Evolutionary conservation across 306 rosid genomes (phyloP).

Genomic region (Vicia sativa): DNA sequence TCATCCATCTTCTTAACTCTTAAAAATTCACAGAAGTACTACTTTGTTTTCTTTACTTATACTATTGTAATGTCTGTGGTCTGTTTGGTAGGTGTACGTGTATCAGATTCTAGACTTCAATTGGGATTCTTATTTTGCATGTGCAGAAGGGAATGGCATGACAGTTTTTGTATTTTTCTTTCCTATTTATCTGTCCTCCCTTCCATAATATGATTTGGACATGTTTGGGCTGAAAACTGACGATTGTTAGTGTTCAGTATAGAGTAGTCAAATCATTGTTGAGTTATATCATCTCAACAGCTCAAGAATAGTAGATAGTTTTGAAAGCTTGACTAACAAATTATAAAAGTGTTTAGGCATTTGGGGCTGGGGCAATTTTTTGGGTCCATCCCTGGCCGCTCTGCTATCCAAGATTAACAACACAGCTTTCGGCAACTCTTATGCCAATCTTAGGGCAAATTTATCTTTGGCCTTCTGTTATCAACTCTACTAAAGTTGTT

Average conservation of each 20-base stretch:
- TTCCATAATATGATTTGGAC: background rate
- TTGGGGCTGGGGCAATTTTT: background rate
- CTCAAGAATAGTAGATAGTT: background rate
- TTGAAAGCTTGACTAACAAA: background rate
- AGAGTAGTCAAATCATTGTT: background rate
- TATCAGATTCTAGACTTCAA: background rate
- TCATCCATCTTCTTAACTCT: background rate
- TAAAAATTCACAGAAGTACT: background rate
- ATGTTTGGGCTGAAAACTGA: background rate
- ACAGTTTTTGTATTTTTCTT: background rate
- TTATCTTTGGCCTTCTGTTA: conserved; percentile 17
- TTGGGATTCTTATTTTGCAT: background rate
- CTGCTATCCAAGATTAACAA: background rate
- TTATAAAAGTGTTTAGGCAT: background rate
- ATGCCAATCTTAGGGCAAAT: conserved; percentile 9
- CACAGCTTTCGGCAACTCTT: background rate
- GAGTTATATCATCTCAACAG: background rate
- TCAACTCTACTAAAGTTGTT: conserved; percentile 3
- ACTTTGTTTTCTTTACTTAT: background rate
- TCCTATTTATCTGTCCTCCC: background rate
- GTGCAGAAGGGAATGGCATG: background rate
- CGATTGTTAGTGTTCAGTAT: background rate
- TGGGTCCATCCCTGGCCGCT: no score
- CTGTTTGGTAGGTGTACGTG: background rate
- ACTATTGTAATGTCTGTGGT: background rate